Evolutionary conservation across 805 yeast species (phyloP), one percentile per base, ranked within the genome.

Genomic region (Schizosaccharomyces osmophilus): DNA sequence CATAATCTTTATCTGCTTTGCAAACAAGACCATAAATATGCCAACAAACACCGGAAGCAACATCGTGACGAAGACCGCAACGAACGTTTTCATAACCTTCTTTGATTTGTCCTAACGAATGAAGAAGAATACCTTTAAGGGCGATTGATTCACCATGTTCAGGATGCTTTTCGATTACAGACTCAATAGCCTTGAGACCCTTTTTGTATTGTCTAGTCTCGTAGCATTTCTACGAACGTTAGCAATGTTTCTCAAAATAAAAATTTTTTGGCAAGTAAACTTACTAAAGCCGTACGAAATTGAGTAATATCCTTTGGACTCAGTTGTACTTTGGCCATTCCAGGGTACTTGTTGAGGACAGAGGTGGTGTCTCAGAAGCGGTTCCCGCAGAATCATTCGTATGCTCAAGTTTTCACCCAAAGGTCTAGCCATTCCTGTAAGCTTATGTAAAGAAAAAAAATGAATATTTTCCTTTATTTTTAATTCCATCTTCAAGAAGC

Each of bases 191-290:
- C 69, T 85, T 85, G 67, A 89, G 72, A 1, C 95, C 81, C 68
- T 90, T 88, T 69, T 86, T 86, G 75, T 89, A 89, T 71, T 87
- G 88, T 70, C 86, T 87, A 59, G 77, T 70, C 69, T 93, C 97
- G 68, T 87, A 93, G 36, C 48, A 31, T 42, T 45, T 41, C 36
- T 42, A 45, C 24, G 41, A 6, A 36, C 41, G 13, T 36, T 36
- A 36, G 41, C 41, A 13, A 36, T 36, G 9, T 19, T 32, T 29
- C 11, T 24, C 11, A 13, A 11, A 9, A 55, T 5, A 24, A 15
- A 9, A 24, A 1, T 26, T 26, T 29, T 9, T 26, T 19, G 5
- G 19, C 13, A 9, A 6, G 8, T 39, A 17, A 57, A n/a, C 60
- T n/a, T 57, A 57, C 60, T 9, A 57, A 31, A 32, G 60, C 60